A percentile compares a stretch with the other conserved stretches of the same genome.
Conservation (phyloP, 2,329 filamentous ascomycete genomes). For the Trichoderma citrinoviride region DNA sequence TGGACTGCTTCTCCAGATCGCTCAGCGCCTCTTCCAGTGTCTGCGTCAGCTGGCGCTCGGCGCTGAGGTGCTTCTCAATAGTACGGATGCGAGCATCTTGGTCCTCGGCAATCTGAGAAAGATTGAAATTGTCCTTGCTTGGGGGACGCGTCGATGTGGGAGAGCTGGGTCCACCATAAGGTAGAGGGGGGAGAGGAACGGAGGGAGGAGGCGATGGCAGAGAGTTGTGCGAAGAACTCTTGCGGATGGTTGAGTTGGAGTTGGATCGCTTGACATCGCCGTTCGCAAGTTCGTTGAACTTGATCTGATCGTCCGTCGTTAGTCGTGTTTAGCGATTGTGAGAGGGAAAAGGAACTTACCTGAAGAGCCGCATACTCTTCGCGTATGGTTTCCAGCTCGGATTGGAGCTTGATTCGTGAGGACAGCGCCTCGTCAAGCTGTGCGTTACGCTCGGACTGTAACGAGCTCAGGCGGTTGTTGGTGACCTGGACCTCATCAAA, state of each 20-base stretch:
- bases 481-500: slow-evolving; percentile 88
- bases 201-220: slow-evolving; percentile 91
- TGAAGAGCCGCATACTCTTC: slow-evolving; percentile 75
- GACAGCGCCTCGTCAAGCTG: slow-evolving; percentile 77
- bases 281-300: slow-evolving; percentile 54
- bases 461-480: slow-evolving; percentile 79
- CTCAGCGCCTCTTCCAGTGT: slow-evolving; percentile 94
- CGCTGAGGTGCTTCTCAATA: slow-evolving; percentile 93
- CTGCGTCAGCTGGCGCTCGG: slow-evolving; percentile 92
- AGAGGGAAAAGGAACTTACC: slow-evolving; percentile 48
- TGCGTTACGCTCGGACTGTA: slow-evolving; percentile 70
- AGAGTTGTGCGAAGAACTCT: slow-evolving; percentile 77
- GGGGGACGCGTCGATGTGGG: slow-evolving; percentile 64
- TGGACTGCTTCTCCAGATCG: slow-evolving; percentile 87
- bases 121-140: slow-evolving; percentile 69
- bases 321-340: slow-evolving; percentile 24
- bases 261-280: slow-evolving; percentile 56
- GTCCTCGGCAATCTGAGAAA: slow-evolving; percentile 83
- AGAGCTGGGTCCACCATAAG: slow-evolving; percentile 55
- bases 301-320: slow-evolving; percentile 46
- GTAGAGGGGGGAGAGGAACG: slow-evolving; percentile 91
- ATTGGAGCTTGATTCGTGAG: slow-evolving; percentile 60
- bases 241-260: slow-evolving; percentile 71
- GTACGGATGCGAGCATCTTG: slow-evolving; percentile 92
- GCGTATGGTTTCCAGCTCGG: slow-evolving; percentile 64